Evolutionary conservation across 306 rosid species (phyloP).

Genomic region (Vigna reflexopilosa): DNA sequence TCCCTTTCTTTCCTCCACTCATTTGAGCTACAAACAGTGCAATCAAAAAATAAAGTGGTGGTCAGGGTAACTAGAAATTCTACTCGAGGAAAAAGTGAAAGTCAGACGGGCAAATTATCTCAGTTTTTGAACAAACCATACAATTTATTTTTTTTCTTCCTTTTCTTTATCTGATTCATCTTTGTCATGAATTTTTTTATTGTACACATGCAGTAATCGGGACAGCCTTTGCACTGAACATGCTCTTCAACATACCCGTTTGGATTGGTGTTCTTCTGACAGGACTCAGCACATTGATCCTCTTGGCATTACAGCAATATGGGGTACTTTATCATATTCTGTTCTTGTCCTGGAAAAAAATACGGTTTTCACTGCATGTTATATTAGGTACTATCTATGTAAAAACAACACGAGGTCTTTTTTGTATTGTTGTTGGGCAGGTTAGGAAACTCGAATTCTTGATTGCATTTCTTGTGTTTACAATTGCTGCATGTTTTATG

Average conservation of each 20-base stretch:
- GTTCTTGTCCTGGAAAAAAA: constrained; percentile 8
- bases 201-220: constrained; percentile 53
- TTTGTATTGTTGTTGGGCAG: constrained; percentile 54
- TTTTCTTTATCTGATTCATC: constrained; percentile 13
- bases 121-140: constrained; percentile 21
- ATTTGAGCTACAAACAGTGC: neutral
- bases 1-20: neutral
- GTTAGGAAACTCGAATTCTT: constrained; percentile 96
- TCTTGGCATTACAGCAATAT: constrained; percentile 82
- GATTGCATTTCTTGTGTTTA: constrained; percentile 85
- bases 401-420: constrained; percentile 13
- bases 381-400: constrained; percentile 1
- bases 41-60: neutral
- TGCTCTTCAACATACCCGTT: constrained; percentile 60
- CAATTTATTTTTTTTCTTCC: neutral
- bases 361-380: constrained; percentile 26
- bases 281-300: constrained; percentile 64
- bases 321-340: constrained; percentile 71
- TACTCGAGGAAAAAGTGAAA: constrained; percentile 8
- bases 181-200: constrained; percentile 44
- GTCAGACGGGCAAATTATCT: neutral
- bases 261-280: constrained; percentile 64
- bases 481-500: constrained; percentile 90
- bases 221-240: constrained; percentile 64
- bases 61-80: constrained; percentile 16